Evolutionary conservation across 371 early-diverging fungal genomes (phyloP).

Genomic region (Furculomyces boomerangus): DNA sequence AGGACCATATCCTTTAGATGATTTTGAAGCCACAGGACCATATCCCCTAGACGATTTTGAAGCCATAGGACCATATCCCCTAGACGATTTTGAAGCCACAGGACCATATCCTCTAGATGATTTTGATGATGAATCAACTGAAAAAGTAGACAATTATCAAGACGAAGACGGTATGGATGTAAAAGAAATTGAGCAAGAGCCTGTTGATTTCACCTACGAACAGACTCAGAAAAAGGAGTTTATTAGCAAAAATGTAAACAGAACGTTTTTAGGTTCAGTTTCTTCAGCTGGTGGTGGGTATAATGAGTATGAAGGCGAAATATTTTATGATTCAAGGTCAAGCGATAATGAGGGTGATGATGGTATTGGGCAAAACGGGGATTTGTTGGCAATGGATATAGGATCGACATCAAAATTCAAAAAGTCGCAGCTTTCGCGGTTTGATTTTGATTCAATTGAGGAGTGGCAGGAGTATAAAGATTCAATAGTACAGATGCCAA

Average conservation of each 20-base stretch:
- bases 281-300: background rate
- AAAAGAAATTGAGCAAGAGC: background rate
- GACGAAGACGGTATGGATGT: background rate
- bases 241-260: background rate
- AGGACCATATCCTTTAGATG: no score
- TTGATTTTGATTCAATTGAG: slow-evolving; percentile 62
- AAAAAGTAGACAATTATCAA: background rate
- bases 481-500: slow-evolving; percentile 43
- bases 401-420: slow-evolving; percentile 18
- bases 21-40: background rate
- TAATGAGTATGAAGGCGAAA: background rate
- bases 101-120: no score
- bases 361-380: background rate
- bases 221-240: background rate
- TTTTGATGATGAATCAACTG: no score
- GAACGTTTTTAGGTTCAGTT: background rate
- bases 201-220: background rate
- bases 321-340: background rate
- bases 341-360: background rate
- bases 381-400: background rate
- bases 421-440: slow-evolving; percentile 42
- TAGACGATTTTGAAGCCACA: no score
- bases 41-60: no score
- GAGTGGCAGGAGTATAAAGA: slow-evolving; percentile 55
- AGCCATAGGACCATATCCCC: background rate